A percentile compares a stretch with the other conserved stretches of the same genome.
Conservation (phyloP, 2,329 filamentous ascomycete species). For the Fusarium citri region DNA sequence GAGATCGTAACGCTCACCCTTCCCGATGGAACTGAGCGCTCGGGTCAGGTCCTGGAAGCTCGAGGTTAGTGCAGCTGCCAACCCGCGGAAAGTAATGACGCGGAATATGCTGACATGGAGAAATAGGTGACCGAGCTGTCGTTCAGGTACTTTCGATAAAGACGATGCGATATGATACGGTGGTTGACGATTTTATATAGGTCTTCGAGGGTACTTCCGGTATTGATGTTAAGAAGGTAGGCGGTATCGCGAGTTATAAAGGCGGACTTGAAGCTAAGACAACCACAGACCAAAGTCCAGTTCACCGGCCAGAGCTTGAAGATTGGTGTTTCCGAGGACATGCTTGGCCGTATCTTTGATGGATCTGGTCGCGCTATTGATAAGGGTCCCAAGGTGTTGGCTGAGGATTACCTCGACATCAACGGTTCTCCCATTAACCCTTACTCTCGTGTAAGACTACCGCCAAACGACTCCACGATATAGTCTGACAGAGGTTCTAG, state of each 20-base stretch:
- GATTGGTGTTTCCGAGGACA: conserved; percentile 98
- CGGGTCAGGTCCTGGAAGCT: conserved; percentile 96
- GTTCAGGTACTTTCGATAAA: conserved; percentile 77
- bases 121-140: conserved; percentile 85
- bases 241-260: conserved; percentile 31
- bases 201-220: conserved; percentile 97
- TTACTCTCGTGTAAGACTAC: conserved; percentile 82
- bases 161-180: conserved; percentile 20
- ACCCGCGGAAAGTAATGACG: conserved; percentile 13
- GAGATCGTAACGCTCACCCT: conserved; percentile 97
- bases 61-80: conserved; percentile 72
- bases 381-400: conserved; percentile 97
- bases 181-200: conserved; percentile 59
- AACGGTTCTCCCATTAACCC: conserved; percentile 99
- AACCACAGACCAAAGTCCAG: conserved; percentile 86
- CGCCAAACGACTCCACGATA: not conserved
- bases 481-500: conserved; percentile 57
- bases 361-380: conserved; percentile 98
- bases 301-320: conserved; percentile 98
- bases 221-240: conserved; percentile 98
- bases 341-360: conserved; percentile 99
- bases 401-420: conserved; percentile 98
- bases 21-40: conserved; percentile 92
- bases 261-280: conserved; percentile 43
- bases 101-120: conserved; percentile 37